Percentiles rank a stretch among this genome's conserved stretches.
Evolutionary conservation across 495 filamentous ascomycete species (phyloP).

Genomic region (Podospora conica): DNA sequence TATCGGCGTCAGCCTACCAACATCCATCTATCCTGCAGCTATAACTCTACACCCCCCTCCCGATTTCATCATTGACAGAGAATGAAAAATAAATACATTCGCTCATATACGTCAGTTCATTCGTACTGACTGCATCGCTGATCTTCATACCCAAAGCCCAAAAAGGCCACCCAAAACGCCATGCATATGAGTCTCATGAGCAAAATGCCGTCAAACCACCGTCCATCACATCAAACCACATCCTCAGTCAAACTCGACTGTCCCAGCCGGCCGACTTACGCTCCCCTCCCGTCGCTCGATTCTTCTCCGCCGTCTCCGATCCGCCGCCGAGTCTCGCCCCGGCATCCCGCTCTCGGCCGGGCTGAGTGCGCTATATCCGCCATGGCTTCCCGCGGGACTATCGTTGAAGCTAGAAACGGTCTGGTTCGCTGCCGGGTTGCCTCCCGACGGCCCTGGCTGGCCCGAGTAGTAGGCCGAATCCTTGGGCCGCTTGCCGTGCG

Average conservation of each 20-base stretch:
- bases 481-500: slow-evolving; percentile 39
- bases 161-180: slow-evolving; percentile 2
- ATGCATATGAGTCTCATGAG: slow-evolving; percentile 2
- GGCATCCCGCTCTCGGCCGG: slow-evolving; percentile 18
- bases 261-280: slow-evolving; percentile 16
- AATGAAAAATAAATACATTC: background rate
- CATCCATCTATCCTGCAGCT: background rate
- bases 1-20: too few species aligned
- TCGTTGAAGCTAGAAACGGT: slow-evolving; percentile 41
- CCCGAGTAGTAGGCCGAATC: slow-evolving; percentile 52
- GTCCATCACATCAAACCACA: slow-evolving; percentile 4
- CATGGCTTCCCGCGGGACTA: slow-evolving; percentile 30
- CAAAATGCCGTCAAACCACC: slow-evolving; percentile 21
- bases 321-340: slow-evolving; percentile 24
- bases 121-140: background rate
- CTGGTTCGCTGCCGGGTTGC: slow-evolving; percentile 23
- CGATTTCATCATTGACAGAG: background rate
- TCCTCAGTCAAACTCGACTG: slow-evolving; percentile 40
- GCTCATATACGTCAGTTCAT: background rate
- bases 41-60: background rate
- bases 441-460: slow-evolving; percentile 37
- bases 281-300: slow-evolving; percentile 42
- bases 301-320: slow-evolving; percentile 41
- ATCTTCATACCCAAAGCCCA: background rate
- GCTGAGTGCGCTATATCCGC: slow-evolving; percentile 37